Percentiles rank a stretch among this genome's conserved stretches.
Conservation (phyloP, 345 rosid genomes). For the Salix purpurea region DNA sequence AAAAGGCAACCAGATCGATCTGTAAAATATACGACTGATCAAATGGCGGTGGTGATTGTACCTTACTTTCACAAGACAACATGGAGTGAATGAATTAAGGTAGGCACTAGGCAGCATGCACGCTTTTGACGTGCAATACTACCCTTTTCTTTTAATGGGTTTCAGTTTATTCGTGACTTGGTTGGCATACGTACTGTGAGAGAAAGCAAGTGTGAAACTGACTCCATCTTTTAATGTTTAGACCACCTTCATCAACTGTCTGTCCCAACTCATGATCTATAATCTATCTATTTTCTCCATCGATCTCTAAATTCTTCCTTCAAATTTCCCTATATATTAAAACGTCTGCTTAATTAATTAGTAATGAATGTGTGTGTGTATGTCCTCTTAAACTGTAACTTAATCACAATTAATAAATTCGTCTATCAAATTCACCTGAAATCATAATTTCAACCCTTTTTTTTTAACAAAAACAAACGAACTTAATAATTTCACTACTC, state of each 20-base stretch:
- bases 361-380: too few relatives aligned
- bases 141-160: constrained; percentile 23
- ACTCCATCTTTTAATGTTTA: constrained; percentile 2
- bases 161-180: constrained; percentile 24
- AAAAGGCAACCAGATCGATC: constrained; percentile 27
- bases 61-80: constrained; percentile 33
- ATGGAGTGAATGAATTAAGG: constrained; percentile 24
- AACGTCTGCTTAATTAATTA: too few relatives aligned
- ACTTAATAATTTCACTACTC: too few relatives aligned
- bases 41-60: constrained; percentile 4
- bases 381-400: too few relatives aligned
- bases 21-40: background rate
- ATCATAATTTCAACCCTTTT: too few relatives aligned
- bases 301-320: too few relatives aligned
- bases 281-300: too few relatives aligned
- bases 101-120: constrained; percentile 11
- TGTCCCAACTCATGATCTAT: background rate
- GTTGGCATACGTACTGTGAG: background rate
- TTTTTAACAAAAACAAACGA: too few relatives aligned
- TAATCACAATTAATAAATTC: too few relatives aligned
- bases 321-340: too few relatives aligned
- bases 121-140: constrained; percentile 33
- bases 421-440: too few relatives aligned
- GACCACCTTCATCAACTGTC: background rate
- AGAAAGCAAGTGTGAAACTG: constrained; percentile 10